Conservation (phyloP, 805 yeast species). For the Ogataea paradorogensis region DNA sequence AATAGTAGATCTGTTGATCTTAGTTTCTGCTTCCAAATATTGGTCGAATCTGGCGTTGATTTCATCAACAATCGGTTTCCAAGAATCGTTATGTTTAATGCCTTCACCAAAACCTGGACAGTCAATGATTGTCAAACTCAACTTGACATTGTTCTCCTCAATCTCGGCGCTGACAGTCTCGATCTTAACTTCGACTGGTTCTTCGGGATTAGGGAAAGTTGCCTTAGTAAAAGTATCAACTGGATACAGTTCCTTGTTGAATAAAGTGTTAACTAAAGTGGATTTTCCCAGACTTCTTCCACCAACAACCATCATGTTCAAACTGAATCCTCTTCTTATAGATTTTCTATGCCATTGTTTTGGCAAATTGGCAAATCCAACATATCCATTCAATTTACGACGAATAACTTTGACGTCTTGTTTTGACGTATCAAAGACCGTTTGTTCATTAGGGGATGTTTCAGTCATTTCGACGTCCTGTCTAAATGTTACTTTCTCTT, state of each 20-base stretch:
- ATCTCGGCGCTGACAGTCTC: constrained; percentile 65
- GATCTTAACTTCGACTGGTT: constrained; percentile 49
- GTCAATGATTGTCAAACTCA: constrained; percentile 79
- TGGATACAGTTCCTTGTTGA: constrained; percentile 61
- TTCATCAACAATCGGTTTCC: constrained; percentile 92
- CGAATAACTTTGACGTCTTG: constrained; percentile 60
- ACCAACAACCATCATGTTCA: constrained; percentile 88
- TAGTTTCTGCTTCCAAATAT: constrained; percentile 86
- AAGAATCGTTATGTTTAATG: constrained; percentile 71
- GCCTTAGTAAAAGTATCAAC: constrained; percentile 21
- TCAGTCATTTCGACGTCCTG: constrained; percentile 10
- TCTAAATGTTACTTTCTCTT: constrained; percentile 5
- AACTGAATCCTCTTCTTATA: constrained; percentile 80
- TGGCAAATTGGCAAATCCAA: constrained; percentile 96
- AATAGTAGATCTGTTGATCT: constrained; percentile 66
- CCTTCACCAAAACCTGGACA: constrained; percentile 95
- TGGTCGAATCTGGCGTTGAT: constrained; percentile 82
- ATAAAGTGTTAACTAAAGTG: constrained; percentile 87
- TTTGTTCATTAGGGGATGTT: constrained; percentile 4
- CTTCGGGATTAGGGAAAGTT: constrained; percentile 42
- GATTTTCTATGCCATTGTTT: constrained; percentile 98
- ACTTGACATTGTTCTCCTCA: constrained; percentile 90
- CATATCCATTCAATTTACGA: constrained; percentile 86
- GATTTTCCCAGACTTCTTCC: constrained; percentile 92
- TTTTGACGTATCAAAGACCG: constrained; percentile 8